These are phyloP conservation scores for Hysterium pulicare DNA, from an alignment of 2,329 filamentous ascomycete genomes.

Conservation along the genomic window DNA sequence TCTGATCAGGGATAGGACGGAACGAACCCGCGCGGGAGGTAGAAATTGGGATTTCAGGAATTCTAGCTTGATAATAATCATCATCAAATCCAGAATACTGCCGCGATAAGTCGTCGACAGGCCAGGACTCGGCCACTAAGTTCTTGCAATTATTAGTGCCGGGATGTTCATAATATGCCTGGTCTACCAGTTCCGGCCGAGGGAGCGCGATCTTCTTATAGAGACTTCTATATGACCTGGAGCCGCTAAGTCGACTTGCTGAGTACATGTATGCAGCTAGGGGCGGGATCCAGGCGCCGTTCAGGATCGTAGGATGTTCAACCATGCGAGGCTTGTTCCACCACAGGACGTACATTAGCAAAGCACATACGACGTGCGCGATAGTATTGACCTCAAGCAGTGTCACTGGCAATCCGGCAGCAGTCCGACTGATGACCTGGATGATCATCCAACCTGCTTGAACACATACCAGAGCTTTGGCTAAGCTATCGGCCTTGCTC, in stretches of 20 bases:
- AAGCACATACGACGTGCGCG: constrained; percentile 39
- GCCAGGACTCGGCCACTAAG: no score
- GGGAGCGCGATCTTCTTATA: neutral
- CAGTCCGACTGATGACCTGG: constrained; percentile 16
- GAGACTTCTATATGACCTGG: neutral
- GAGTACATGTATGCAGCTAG: constrained; percentile 18
- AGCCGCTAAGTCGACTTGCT: constrained; percentile 10
- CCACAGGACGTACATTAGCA: constrained; percentile 26
- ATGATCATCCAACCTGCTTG: constrained; percentile 26
- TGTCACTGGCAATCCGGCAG: constrained; percentile 28
- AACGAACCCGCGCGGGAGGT: no score
- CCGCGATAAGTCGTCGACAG: no score
- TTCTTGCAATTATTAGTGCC: constrained; percentile 6
- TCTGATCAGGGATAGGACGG: no score
- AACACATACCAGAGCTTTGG: constrained; percentile 14
- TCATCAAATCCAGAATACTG: constrained; percentile 2
- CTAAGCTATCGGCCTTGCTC: constrained; percentile 15
- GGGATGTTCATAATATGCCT: constrained; percentile 3
- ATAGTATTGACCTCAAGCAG: constrained; percentile 62
- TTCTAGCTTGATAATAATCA: neutral
- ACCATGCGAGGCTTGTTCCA: constrained; percentile 23
- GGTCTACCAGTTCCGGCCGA: constrained; percentile 1
- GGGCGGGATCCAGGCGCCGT: constrained; percentile 12
- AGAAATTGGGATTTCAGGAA: no score
- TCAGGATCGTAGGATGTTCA: constrained; percentile 8